phyloP scores from a whole-genome alignment of 768 basidiomycete genomes.

The Xanthoconium purpureum region DNA sequence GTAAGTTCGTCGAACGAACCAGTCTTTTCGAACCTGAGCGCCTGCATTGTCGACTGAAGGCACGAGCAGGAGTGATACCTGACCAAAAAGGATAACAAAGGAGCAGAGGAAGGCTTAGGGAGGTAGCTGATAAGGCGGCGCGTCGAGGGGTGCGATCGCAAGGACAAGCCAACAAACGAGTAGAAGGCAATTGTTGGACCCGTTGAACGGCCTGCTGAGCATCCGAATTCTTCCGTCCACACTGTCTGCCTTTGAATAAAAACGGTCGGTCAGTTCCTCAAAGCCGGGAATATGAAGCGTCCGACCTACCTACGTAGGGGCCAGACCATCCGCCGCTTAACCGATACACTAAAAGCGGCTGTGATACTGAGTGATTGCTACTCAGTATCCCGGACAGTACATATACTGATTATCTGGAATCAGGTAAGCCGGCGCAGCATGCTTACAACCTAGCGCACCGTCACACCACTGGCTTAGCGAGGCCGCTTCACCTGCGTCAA shows the following conservation, averaged over 20 bases:
- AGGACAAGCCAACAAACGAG: background rate
- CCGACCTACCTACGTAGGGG: too few relatives aligned
- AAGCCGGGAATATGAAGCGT: background rate
- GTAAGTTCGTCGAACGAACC: constrained; percentile 30
- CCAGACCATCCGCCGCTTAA: too few relatives aligned
- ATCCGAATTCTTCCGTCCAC: constrained; percentile 9
- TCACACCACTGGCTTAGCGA: too few relatives aligned
- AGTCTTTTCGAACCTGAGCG: constrained; percentile 31
- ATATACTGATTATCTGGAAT: too few relatives aligned
- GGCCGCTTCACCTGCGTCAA: too few relatives aligned
- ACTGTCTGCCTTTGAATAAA: constrained; percentile 6
- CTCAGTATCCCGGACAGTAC: too few relatives aligned
- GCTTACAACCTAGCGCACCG: too few relatives aligned
- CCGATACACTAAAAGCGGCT: too few relatives aligned
- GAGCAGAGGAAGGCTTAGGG: constrained; percentile 1
- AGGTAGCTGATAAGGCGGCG: background rate
- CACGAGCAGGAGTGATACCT: background rate
- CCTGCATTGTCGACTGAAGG: constrained; percentile 26
- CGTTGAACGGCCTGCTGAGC: constrained; percentile 8
- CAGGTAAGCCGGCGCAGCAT: too few relatives aligned
- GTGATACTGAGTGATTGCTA: too few relatives aligned
- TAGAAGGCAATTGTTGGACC: background rate
- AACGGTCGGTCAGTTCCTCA: background rate
- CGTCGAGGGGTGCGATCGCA: background rate
- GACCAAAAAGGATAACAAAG: background rate